Evolutionary conservation across 2,329 filamentous ascomycete genomes (phyloP).

Genomic region (Fusarium dlaminii): DNA sequence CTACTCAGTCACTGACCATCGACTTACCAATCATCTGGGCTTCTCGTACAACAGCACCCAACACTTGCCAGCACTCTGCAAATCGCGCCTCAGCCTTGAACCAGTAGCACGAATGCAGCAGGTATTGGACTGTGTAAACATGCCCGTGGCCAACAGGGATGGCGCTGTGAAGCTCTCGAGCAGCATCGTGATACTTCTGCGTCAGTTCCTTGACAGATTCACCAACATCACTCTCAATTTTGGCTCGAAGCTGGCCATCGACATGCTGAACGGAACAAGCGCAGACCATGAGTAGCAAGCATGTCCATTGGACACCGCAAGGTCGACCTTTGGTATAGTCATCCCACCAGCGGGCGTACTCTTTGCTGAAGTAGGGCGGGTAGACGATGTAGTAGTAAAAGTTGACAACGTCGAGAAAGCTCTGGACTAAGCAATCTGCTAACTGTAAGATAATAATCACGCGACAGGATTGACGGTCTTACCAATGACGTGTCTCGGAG

Average conservation of each 20-base stretch:
- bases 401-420: conserved; percentile 21
- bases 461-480: neutral
- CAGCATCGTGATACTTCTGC: conserved; percentile 14
- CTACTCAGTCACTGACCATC: rapidly evolving
- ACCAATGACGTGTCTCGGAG: conserved; percentile 14
- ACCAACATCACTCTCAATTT: conserved; percentile 1
- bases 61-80: conserved; percentile 19
- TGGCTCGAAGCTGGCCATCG: neutral
- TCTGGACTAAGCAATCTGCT: conserved; percentile 8
- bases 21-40: conserved; percentile 19
- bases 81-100: conserved; percentile 21
- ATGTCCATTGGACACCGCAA: conserved; percentile 20
- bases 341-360: conserved; percentile 21
- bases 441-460: neutral
- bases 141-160: conserved; percentile 16
- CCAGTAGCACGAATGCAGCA: conserved; percentile 18
- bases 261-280: conserved; percentile 21
- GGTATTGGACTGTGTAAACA: conserved; percentile 15
- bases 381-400: conserved; percentile 27
- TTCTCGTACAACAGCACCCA: conserved; percentile 16
- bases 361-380: conserved; percentile 21
- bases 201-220: conserved; percentile 8
- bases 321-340: conserved; percentile 15
- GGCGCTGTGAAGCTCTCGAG: conserved; percentile 17
- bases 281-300: conserved; percentile 19